Evolutionary conservation across 352 stramenopile species (phyloP).

Genomic region (Pythium phragmitis): DNA sequence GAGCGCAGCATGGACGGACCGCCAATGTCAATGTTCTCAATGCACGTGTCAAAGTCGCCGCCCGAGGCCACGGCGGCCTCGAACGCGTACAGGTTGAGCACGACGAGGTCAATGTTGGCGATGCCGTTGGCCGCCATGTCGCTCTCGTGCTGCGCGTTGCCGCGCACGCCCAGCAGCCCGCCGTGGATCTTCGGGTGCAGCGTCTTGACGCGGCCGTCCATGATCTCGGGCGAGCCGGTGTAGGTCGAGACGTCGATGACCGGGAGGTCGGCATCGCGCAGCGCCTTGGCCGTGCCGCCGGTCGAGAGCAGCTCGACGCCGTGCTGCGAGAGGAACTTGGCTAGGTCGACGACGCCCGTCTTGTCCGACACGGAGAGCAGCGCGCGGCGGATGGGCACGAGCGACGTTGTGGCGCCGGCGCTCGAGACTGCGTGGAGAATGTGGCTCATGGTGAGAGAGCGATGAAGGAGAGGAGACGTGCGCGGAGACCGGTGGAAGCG

Average conservation of each 20-base stretch:
- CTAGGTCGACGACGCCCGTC: conserved; percentile 96
- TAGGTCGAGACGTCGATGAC: conserved; percentile 98
- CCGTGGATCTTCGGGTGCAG: conserved; percentile 99
- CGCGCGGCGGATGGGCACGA: conserved; percentile 94
- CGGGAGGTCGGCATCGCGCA: conserved; percentile 93
- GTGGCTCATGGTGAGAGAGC: conserved; percentile 54
- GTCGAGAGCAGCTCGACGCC: conserved; percentile 98
- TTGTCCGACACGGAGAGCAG: conserved; percentile 99
- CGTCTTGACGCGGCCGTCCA: conserved; percentile 99
- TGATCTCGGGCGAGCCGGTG: conserved; percentile 97
- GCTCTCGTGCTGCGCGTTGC: conserved; percentile 95
- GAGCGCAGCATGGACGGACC: conserved; percentile 99
- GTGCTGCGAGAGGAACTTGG: conserved; percentile 89
- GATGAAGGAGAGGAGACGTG: background rate
- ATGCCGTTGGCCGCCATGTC: conserved; percentile 97
- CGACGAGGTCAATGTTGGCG: conserved; percentile 98
- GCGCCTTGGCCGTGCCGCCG: conserved; percentile 96
- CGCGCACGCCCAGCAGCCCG: conserved; percentile 96
- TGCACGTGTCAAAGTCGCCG: conserved; percentile 96
- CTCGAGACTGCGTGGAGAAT: conserved; percentile 79
- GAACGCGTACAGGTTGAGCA: conserved; percentile 99
- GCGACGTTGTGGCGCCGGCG: conserved; percentile 48
- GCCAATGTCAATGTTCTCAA: conserved; percentile 99
- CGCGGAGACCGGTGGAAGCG: conserved; percentile 6
- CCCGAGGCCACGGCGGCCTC: conserved; percentile 94